Percentiles rank a stretch among this genome's conserved stretches.
Conservation (phyloP, 331 rosid species). For the Dryas integrifolia region DNA sequence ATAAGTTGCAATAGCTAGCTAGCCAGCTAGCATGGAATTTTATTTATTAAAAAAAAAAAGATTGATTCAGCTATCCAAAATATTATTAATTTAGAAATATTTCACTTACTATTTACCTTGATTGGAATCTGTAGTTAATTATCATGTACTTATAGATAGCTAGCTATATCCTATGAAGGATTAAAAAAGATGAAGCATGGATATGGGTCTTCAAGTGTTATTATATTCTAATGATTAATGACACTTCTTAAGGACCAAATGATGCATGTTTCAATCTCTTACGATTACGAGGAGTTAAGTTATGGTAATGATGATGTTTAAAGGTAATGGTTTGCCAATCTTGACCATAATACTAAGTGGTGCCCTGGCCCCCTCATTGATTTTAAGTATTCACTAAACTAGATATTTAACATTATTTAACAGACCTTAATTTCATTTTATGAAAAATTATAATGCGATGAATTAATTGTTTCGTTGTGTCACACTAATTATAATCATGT, state of each 20-base stretch:
- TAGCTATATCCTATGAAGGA: not conserved
- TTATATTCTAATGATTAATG: not conserved
- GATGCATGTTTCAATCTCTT: not conserved
- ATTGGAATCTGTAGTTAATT: not conserved
- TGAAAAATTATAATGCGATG: not conserved
- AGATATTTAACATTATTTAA: not conserved
- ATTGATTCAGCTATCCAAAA: no score
- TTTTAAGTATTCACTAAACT: not conserved
- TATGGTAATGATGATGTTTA: not conserved
- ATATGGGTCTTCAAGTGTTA: not conserved
- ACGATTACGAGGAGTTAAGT: not conserved
- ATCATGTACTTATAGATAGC: not conserved
- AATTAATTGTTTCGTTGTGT: no score
- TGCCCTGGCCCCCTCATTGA: not conserved
- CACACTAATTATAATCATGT: no score
- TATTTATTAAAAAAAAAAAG: no score
- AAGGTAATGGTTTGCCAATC: not conserved
- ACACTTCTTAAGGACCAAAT: not conserved
- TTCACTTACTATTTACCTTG: not conserved
- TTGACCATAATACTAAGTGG: constrained; percentile 1
- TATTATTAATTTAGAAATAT: not conserved
- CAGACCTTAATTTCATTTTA: not conserved
- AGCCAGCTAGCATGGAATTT: no score
- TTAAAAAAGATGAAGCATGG: not conserved
- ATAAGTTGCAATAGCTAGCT: no score